Base-by-base conservation (phyloP, 768 basidiomycete species). In the Cyclocybe cylindracea region DNA sequence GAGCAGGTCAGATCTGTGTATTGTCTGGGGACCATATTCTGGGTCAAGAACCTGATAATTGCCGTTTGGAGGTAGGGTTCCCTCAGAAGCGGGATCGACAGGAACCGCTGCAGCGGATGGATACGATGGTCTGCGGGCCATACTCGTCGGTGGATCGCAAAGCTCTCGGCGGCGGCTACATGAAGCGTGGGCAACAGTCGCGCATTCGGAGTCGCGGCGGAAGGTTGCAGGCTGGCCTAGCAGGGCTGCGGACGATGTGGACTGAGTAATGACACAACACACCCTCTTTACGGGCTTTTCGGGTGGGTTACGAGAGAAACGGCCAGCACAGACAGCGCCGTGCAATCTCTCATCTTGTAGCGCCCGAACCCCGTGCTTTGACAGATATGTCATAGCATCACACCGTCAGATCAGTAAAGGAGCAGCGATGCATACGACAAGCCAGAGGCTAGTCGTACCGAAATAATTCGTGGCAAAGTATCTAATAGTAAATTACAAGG, bases 401-500 rank as follows among this genome's bases (percentile, higher is more conserved):
- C 50, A 32, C 33, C 36, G 50, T 60, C 59, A 48, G 56, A 61
- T 56, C 24, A 24, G 16, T 16, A 16, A 16, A 16, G 16, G 16
- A 16, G 16, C 24, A 24, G 24, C 24, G 24, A 3, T 24, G 24
- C 24, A n/a, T 29, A 41, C 38, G 45, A 45, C 36, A 50, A 49
- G 48, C n/a, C 14, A 29, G 24, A 43, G 48, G 41, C 13, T 41
- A 37, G 47, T 38, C 48, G 33, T 5, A 24, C 24, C 24, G 55
- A 41, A 50, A 53, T 59, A 63, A 60, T 56, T 60, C 53, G 53
- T 65, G 59, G 58, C 63, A 65, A 57, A 69, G 55, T 67, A 70
- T 74, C 71, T 73, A 77, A 58, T 63, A 65, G 29, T 69, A 75
- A 60, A 64, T 68, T 81, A 80, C 77, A 80, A 65, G 77, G 61